Base-by-base conservation (phyloP, 2,329 filamentous ascomycete genomes). In the Aspergillus piperis region DNA sequence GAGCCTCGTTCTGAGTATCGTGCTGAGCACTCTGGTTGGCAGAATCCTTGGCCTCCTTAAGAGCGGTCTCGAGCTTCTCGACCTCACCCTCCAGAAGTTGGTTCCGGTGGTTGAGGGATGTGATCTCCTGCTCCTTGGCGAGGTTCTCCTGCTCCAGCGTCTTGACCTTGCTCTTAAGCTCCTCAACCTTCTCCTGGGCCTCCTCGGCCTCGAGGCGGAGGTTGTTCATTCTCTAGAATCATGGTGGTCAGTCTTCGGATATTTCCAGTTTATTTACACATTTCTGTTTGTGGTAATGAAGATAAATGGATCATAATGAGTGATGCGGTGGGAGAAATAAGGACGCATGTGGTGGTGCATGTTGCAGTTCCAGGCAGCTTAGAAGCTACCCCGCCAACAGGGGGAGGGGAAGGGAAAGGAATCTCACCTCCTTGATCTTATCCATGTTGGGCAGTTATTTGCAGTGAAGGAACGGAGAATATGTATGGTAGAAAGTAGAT, bases 81-180 rank as follows among this genome's bases (percentile, higher is more conserved):
- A 96, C 89, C 77, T 98, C 92, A 65, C 78, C 71, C 83, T 98
- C 95, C 62, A 98, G 89, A 63, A 96, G 84, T 73, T 88, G 87
- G 82, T 96, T 97, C 84, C 94, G 96, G 89, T 98, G 94, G 77
- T 90, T 88, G 73, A 98, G 87, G 57, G 95, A 98, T 68, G 91
- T 96, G 80, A 98, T 96, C 79, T 98, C 94, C 81, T 98, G 93
- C 83, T 98, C 95, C 84, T 98, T 98, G 76, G 90, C 85, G 65
- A 96, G 85, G 79, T 92, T 96, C 83, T 98, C 94, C 80, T 96
- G 90, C 82, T 99, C 93, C 66, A 98, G 86, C 57, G 81, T 79
- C 86, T 97, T 98, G 82, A 97, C 86, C 82, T 91, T 93, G 72
- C 80, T 68, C 82, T 95, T 88, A 69, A 96, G 87, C 81, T 98